Evolutionary conservation across 345 rosid genomes (phyloP), one percentile per base, ranked within the genome.

Genomic region (Citrus maxima): DNA sequence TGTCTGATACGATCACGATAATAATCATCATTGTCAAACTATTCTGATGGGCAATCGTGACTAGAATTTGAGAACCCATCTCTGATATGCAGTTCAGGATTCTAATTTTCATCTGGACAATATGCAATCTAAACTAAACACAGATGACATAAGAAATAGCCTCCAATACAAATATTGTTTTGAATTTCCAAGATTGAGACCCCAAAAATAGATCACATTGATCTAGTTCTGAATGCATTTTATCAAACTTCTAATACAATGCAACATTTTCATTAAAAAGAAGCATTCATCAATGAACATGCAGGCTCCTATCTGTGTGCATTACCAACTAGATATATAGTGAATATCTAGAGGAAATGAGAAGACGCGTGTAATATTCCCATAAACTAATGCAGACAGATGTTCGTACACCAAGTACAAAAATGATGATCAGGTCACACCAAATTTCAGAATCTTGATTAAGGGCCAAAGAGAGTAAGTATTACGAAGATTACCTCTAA

Each of bases 401-500:
- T 24, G 18, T 56, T 27, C 51, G 37, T 51, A 42, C 24, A 25
- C 25, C 34, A 55, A 10, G 49, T 2, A 76, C 4, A 13, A 8
- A 27, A 54, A 32, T n/a, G 63, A 22, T 27, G 13, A 76, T 32
- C 35, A 35, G 59, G 37, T 61, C 13, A 61, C 6, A 74, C 6
- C 5, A 12, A 22, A 63, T 38, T 62, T 62, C 22, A 21, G 19
- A 63, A 74, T 9, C 25, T 2, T 10, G n/a, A 65, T 22, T 18
- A 32, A 65, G 27, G 49, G 18, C 34, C 6, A 6, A 54, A 12
- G 25, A 34, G 19, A 24, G 27, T 7, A 66, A 21, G 25, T 51
- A 25, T 18, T 46, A n/a, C 37, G 35, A 67, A 64, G 7, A 37
- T 51, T 88, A 88, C 91, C 88, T 88, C 89, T 38, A 87, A 80